Conservation (phyloP, 2,329 filamentous ascomycete genomes). For the Pseudogymnoascus sp. region DNA sequence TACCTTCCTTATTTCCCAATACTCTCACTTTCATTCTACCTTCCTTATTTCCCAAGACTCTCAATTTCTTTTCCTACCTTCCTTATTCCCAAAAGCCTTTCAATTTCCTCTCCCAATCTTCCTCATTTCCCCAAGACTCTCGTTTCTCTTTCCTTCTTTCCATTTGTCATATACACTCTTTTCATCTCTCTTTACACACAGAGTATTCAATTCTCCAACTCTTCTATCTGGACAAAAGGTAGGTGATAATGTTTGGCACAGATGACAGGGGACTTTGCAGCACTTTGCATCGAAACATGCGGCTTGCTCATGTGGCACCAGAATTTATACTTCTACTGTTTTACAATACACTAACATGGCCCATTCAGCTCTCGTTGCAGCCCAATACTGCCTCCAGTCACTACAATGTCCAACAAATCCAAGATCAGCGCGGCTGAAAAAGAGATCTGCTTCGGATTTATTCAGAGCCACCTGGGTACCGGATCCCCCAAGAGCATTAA, state of each 20-base stretch:
- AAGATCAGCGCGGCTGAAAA: conserved; percentile 3
- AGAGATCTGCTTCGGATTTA: conserved; percentile 2
- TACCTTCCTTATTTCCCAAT: not conserved
- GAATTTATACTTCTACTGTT: not conserved
- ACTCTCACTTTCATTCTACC: not conserved
- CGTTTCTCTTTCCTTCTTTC: not conserved
- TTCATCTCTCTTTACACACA: not conserved
- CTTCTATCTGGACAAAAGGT: not conserved
- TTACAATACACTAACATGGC: not conserved
- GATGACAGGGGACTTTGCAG: not conserved
- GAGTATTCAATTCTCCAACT: not conserved
- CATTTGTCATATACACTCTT: conserved; percentile 1
- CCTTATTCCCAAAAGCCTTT: not conserved
- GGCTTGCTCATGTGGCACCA: not conserved
- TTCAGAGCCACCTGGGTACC: not conserved
- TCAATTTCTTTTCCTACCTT: not conserved
- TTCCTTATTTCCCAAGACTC: not conserved
- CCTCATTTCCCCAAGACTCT: not conserved
- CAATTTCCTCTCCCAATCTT: not conserved
- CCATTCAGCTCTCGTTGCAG: not conserved
- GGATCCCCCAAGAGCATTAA: not conserved
- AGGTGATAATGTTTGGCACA: not conserved
- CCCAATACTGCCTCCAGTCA: not conserved
- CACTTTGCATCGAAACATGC: not conserved
- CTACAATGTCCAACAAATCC: not conserved